Evolutionary conservation across 1,139 yeast species (phyloP), one percentile per base, ranked within the genome.

Genomic region (Diutina ranongensis): DNA sequence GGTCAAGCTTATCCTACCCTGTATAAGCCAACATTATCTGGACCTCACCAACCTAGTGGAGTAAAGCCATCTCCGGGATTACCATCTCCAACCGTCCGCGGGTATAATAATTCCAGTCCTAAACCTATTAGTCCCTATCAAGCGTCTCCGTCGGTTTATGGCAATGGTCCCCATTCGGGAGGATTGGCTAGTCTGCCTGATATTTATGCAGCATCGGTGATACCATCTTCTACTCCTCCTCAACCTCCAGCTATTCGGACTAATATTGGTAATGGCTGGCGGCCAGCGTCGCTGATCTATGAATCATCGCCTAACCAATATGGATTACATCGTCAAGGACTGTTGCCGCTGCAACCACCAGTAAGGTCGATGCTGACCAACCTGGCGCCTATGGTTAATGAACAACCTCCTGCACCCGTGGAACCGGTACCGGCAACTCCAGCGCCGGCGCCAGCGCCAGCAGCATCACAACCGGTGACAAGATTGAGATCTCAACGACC

Each of bases 61-160:
- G 12, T 7, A 10, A 27, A 12, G 8, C 31, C 8, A 27, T 8
- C 15, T 4, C 13, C 34, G 15, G 34, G 13, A 9, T 31, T 31
- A 31, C 34, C 34, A 10, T 31, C 34, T 4, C 34, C 34, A 10
- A 31, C 8, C 13, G 15, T 31, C 13, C n/a, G n/a, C n/a, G 34
- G 34, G 7, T 4, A 12, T 9, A n/a, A n/a, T 9, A 5, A 4
- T 3, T 13, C 31, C 10, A 12, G 22, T 18, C 35, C 21, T 10
- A 9, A 27, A 13, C 27, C 9, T 3, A 18, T 16, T 8, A 40
- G 44, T 25, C 44, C 34, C n/a, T 28, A 28, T 13, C 44, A 25
- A 12, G 44, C 44, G n/a, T 20, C 32, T 22, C 34, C 44, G 8
- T 15, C 15, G 19, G n/a, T 33, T 32, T 40, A 47, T 38, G 28